Evolutionary conservation across 2,329 filamentous ascomycete genomes (phyloP), one percentile per base, ranked within the genome.

Genomic region (Neoascochyta sp.): DNA sequence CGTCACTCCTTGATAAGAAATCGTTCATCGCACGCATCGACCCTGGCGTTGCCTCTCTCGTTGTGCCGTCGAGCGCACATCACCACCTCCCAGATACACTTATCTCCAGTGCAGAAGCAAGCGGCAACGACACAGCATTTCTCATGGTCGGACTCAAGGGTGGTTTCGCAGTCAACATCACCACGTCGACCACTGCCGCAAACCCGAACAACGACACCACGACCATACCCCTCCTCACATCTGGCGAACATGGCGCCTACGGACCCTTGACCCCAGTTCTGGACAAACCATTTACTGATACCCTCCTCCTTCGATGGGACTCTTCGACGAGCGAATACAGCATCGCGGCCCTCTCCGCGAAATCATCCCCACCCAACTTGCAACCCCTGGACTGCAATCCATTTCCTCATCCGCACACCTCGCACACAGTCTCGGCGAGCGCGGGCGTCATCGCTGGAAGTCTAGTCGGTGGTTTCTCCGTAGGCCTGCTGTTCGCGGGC

Each of bases 1-100:
- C 32, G n/a, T 28, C 35, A 2, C 12, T 49, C 5, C 36, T 46
- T 10, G 16, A 39, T 9, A 20, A 34, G 9, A n/a, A n/a, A n/a
- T 16, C 33, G 8, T 49, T 49, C 22, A 36, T 14, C 8, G 43
- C 45, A 6, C 46, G 45, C 21, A 32, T 49, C n/a, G 45, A 49
- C 22, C 45, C 45, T 6, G 45, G 40, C 5, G 36, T 46, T 1
- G 19, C 24, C 4, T 44, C 39, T 14, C 15, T 46, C 4, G 42
- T 49, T 2, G 12, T 49, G 4, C 40, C 45, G 5, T 10, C 24
- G 2, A 37, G 37, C 9, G 38, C 20, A 15, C 23, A 27, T 10
- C 5, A 23, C 2, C 22, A 31, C 8, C 36, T 45, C 20, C 18
- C 28, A 12, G 22, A 26, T 13, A 27, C 34, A 5, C 23, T 36